Evolutionary conservation across 2,329 filamentous ascomycete genomes (phyloP).

Genomic region (Sclerotinia nivalis): DNA sequence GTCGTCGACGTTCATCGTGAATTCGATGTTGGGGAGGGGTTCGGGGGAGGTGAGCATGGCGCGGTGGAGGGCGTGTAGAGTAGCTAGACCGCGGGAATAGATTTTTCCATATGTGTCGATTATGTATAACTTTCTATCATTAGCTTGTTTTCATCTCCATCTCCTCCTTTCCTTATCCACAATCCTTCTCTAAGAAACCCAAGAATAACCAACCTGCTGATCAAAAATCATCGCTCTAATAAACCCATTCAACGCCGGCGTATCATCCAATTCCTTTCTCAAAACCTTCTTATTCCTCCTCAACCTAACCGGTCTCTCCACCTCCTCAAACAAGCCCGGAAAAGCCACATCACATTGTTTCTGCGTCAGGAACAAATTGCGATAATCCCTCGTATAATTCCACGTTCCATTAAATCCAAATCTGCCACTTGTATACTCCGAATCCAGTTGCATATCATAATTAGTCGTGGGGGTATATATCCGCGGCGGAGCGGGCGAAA

Average conservation of each 20-base stretch:
- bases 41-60: conserved; percentile 52
- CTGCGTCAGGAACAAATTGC: conserved; percentile 19
- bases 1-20: conserved; percentile 54
- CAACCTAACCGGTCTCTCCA: conserved; percentile 24
- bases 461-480: neutral
- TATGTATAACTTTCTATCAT: conserved; percentile 13
- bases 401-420: conserved; percentile 19
- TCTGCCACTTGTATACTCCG: neutral
- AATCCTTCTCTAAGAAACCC: conserved; percentile 20
- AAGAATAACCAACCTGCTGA: conserved; percentile 24
- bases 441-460: neutral
- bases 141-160: neutral
- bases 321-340: conserved; percentile 27
- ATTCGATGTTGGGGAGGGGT: conserved; percentile 51
- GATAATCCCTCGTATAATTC: conserved; percentile 18
- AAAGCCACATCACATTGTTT: conserved; percentile 26
- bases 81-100: conserved; percentile 42
- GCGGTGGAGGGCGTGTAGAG: conserved; percentile 54
- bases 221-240: conserved; percentile 21
- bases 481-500: neutral
- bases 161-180: too few species aligned
- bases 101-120: conserved; percentile 17
- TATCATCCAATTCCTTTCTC: conserved; percentile 21
- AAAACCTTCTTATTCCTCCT: conserved; percentile 9
- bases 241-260: conserved; percentile 18